Evolutionary conservation across 345 rosid genomes (phyloP).

Genomic region (Clarkia xantiana): DNA sequence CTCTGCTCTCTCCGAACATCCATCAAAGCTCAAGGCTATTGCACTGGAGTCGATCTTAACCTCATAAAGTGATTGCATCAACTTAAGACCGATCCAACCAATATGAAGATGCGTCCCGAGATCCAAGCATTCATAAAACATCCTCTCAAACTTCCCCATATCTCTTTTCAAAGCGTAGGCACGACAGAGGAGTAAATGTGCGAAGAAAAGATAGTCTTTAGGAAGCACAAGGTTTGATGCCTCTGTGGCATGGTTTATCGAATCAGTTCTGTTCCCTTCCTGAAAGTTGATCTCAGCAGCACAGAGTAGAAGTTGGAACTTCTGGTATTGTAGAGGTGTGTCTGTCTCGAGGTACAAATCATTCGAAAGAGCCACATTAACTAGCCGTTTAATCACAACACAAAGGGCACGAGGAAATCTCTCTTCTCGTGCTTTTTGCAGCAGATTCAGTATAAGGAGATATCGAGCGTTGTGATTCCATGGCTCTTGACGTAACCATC

Average conservation of each 20-base stretch:
- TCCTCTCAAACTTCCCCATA: constrained; percentile 25
- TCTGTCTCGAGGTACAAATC: constrained; percentile 27
- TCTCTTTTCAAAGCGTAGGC: constrained; percentile 59
- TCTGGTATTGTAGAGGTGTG: constrained; percentile 29
- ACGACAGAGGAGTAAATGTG: constrained; percentile 64
- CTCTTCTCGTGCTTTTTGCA: constrained; percentile 85
- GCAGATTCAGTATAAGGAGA: constrained; percentile 61
- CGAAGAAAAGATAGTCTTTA: constrained; percentile 44
- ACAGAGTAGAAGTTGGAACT: constrained; percentile 78
- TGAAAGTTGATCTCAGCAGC: constrained; percentile 74
- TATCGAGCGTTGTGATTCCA: constrained; percentile 57
- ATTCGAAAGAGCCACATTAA: constrained; percentile 40
- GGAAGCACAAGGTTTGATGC: constrained; percentile 57
- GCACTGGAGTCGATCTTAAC: constrained; percentile 31
- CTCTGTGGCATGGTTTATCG: constrained; percentile 34
- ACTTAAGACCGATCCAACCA: constrained; percentile 69
- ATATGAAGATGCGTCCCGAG: constrained; percentile 59
- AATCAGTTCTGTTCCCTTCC: constrained; percentile 26
- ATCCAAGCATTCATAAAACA: constrained; percentile 54
- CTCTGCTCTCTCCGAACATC: constrained; percentile 27
- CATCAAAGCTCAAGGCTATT: constrained; percentile 33
- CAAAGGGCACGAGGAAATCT: constrained; percentile 58
- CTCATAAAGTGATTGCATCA: constrained; percentile 48
- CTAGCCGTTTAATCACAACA: constrained; percentile 32
- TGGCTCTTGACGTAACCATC: constrained; percentile 66